phyloP scores from a whole-genome alignment of 495 filamentous ascomycete genomes.

The Penicillium canariense region DNA sequence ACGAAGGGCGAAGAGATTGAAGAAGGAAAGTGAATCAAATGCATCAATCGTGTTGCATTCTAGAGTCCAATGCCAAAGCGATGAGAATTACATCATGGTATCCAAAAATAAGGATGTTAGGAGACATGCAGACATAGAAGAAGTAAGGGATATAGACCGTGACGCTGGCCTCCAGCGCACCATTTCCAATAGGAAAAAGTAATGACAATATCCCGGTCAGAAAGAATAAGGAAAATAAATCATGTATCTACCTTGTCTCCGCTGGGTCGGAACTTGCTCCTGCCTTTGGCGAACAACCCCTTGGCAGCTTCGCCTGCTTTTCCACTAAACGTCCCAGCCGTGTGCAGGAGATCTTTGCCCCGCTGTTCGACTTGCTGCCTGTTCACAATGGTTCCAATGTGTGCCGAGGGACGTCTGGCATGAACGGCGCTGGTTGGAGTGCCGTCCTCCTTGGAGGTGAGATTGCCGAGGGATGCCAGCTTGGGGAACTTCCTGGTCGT shows the following conservation, averaged over 20 bases:
- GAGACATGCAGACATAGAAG: slow-evolving; percentile 33
- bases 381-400: slow-evolving; percentile 40
- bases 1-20: slow-evolving; percentile 17
- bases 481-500: slow-evolving; percentile 50
- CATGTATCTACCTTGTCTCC: slow-evolving; percentile 79
- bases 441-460: slow-evolving; percentile 43
- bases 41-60: slow-evolving; percentile 44
- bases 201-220: slow-evolving; percentile 6
- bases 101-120: slow-evolving; percentile 15
- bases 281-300: slow-evolving; percentile 82
- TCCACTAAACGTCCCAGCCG: slow-evolving; percentile 68
- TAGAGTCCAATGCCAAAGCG: slow-evolving; percentile 31
- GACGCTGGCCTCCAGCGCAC: slow-evolving; percentile 20
- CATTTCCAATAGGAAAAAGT: slow-evolving; percentile 4
- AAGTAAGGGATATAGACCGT: neutral
- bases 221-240: slow-evolving; percentile 39
- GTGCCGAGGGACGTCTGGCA: slow-evolving; percentile 35
- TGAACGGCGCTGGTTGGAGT: slow-evolving; percentile 35
- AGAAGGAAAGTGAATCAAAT: slow-evolving; percentile 6
- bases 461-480: slow-evolving; percentile 33
- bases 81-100: slow-evolving; percentile 41
- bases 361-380: slow-evolving; percentile 59
- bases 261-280: slow-evolving; percentile 66
- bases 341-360: slow-evolving; percentile 82
- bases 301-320: slow-evolving; percentile 76